Evolutionary conservation across 768 basidiomycete species (phyloP), one percentile per base, ranked within the genome.

Genomic region (Boletus rubropictus): DNA sequence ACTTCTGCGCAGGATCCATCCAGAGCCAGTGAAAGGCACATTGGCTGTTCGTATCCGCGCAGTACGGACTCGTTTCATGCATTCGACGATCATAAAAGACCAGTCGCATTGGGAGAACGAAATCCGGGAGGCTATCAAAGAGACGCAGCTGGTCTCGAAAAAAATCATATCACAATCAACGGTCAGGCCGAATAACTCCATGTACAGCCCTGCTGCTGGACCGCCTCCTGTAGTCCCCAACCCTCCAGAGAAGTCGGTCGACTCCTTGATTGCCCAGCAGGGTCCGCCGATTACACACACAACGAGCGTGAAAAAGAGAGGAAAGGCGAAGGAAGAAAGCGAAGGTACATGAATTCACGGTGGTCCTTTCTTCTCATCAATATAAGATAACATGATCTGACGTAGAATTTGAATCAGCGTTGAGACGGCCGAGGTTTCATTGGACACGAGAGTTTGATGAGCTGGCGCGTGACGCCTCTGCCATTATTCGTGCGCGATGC

Each of bases 371-470:
- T n/a, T 8, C 27, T 22, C 14, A 5, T 32, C 39, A 18, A 32
- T 39, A 48, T 48, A 17, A 24, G 42, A 38, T 29, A 12, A 42
- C 12, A 29, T 20, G 18, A 22, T 21, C 42, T 52, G 43, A 61
- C 20, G 25, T 14, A 20, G 33, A 39, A 22, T 27, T 39, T 3
- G 42, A 50, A 51, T 45, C 28, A 56, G 58, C 40, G 20, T 58
- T 41, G n/a, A 55, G 84, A 43, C 76, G 87, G 15, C 77, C 81
- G 39, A 75, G 84, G 45, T 90, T 91, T 61, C 79, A 80, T 39
- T 98, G 91, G 92, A 89, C 79, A 45, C 67, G 76, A 33, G 89
- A 94, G 41, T 90, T 84, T 46, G 92, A 97, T 46, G 95, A 98
- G 50, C 76, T 93, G 32, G 84, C 86, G 21, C 79, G 86, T 44